phyloP scores from a whole-genome alignment of 2,329 filamentous ascomycete genomes.

The Pyrenophora teres region DNA sequence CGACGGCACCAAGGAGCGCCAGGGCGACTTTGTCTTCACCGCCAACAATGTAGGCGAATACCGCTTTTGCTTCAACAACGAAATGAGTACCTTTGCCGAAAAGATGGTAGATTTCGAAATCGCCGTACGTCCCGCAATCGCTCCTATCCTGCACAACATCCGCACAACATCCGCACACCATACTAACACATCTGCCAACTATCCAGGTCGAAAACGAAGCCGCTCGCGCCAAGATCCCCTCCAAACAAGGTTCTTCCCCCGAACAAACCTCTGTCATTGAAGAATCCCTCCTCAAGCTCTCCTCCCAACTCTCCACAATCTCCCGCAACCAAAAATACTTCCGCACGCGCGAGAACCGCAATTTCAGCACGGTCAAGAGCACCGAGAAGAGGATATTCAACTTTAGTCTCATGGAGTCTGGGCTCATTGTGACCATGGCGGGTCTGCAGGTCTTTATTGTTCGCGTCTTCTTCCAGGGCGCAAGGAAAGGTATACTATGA shows the following conservation, averaged over 20 bases:
- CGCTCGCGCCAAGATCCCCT: slow-evolving; percentile 74
- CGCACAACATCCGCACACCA: background rate
- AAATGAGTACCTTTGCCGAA: slow-evolving; percentile 97
- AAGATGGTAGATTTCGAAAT: slow-evolving; percentile 99
- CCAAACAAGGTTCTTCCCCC: slow-evolving; percentile 83
- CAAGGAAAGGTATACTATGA: slow-evolving; percentile 61
- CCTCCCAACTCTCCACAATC: slow-evolving; percentile 89
- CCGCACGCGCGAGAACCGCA: slow-evolving; percentile 96
- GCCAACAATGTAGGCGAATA: slow-evolving; percentile 88
- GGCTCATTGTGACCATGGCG: slow-evolving; percentile 93
- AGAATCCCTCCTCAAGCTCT: slow-evolving; percentile 94
- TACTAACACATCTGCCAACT: slow-evolving; percentile 6
- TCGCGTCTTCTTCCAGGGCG: slow-evolving; percentile 96
- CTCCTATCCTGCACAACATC: background rate
- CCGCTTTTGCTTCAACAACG: slow-evolving; percentile 97
- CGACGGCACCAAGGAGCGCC: slow-evolving; percentile 85
- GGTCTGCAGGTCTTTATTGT: slow-evolving; percentile 96
- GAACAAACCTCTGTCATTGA: slow-evolving; percentile 90
- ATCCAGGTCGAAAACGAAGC: slow-evolving; percentile 88
- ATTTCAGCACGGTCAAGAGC: slow-evolving; percentile 96
- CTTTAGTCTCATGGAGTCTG: slow-evolving; percentile 91
- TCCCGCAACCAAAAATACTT: slow-evolving; percentile 99
- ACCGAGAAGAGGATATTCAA: slow-evolving; percentile 97
- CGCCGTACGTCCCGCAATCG: slow-evolving; percentile 64
- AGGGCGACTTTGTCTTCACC: slow-evolving; percentile 98